Evolutionary conservation across 169 alveolate species (phyloP).

Genomic region (Cryptosporidium andersoni): DNA sequence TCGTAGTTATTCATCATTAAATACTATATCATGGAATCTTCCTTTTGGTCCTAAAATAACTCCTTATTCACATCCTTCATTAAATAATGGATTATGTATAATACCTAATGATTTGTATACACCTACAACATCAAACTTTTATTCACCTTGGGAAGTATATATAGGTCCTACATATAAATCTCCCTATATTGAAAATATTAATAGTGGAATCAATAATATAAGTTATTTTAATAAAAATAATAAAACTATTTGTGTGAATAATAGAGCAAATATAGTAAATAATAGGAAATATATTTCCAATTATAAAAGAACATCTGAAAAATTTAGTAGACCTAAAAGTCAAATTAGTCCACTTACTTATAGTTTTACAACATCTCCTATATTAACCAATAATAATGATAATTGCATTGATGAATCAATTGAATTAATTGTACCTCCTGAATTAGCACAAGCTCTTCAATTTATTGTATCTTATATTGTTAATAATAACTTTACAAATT

Average conservation of each 20-base stretch:
- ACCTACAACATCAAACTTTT: too few relatives aligned
- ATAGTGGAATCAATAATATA: slow-evolving; percentile 1
- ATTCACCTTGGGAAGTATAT: too few relatives aligned
- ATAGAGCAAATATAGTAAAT: slow-evolving; percentile 6
- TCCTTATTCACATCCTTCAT: slow-evolving; percentile 10
- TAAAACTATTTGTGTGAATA: slow-evolving; percentile 1
- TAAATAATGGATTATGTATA: slow-evolving; percentile 28
- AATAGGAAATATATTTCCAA: not conserved
- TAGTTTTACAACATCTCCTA: not conserved
- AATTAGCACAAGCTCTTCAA: slow-evolving; percentile 48
- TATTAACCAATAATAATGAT: not conserved
- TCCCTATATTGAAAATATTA: slow-evolving; percentile 13
- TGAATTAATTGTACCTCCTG: slow-evolving; percentile 61
- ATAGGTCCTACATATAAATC: too few relatives aligned
- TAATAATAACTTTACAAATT: not conserved
- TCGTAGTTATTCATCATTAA: slow-evolving; percentile 1
- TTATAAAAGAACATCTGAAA: not conserved
- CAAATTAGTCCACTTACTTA: slow-evolving; percentile 14
- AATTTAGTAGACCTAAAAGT: not conserved
- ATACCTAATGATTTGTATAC: too few relatives aligned
- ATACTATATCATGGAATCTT: not conserved
- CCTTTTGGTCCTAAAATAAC: slow-evolving; percentile 57
- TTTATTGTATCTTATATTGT: slow-evolving; percentile 18
- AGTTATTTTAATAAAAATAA: slow-evolving; percentile 15
- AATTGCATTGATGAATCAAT: slow-evolving; percentile 10